These are phyloP conservation scores for Grosmannia serpens DNA, from an alignment of 2,329 filamentous ascomycete genomes.

Conservation along the genomic window DNA sequence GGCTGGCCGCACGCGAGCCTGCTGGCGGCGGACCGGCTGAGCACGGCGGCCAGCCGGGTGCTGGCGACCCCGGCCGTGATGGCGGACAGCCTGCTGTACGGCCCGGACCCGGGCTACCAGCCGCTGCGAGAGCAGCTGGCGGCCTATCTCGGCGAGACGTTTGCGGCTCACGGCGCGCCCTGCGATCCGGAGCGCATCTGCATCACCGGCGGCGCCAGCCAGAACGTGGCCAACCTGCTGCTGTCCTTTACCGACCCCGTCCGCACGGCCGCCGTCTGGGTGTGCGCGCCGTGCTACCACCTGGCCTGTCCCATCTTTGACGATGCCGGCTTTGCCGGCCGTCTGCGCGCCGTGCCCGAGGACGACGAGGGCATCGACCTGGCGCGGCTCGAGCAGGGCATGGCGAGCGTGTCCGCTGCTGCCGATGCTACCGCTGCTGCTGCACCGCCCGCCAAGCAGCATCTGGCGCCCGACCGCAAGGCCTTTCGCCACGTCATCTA, in stretches of 20 bases:
- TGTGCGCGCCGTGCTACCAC: constrained; percentile 73
- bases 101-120: constrained; percentile 62
- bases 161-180: constrained; percentile 20
- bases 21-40: constrained; percentile 53
- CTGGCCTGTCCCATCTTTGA: constrained; percentile 78
- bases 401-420: neutral
- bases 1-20: constrained; percentile 56
- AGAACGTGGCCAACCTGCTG: constrained; percentile 67
- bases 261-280: constrained; percentile 66
- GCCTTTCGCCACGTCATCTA: constrained; percentile 84
- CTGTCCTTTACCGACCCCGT: constrained; percentile 70
- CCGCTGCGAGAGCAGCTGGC: constrained; percentile 60
- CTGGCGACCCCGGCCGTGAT: constrained; percentile 46
- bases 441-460: constrained; percentile 2
- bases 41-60: constrained; percentile 46
- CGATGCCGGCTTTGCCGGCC: constrained; percentile 61
- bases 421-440: too few relatives aligned
- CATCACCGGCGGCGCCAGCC: constrained; percentile 75
- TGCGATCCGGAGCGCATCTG: constrained; percentile 51
- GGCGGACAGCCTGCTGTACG: constrained; percentile 62
- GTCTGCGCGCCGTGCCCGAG: constrained; percentile 60
- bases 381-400: constrained; percentile 38
- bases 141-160: constrained; percentile 56
- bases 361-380: constrained; percentile 69
- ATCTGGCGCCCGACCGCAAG: constrained; percentile 48